Base-by-base conservation (phyloP, 2,329 filamentous ascomycete genomes). In the Dactylellina haptotyla region DNA sequence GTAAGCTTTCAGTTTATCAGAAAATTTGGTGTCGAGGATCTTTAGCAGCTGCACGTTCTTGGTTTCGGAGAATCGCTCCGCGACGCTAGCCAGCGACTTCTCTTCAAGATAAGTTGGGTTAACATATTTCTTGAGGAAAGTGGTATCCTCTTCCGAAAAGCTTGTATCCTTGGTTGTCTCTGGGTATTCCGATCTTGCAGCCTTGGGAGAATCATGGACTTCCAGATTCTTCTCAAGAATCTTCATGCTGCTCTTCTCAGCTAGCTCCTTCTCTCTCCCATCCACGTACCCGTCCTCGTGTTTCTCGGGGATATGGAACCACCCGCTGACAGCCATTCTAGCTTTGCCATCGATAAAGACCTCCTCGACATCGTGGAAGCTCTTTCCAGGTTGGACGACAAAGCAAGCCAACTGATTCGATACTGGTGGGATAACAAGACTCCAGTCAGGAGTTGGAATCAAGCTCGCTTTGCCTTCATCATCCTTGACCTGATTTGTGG, bases 341-440 rank as follows among this genome's bases (percentile, higher is more conserved):
- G 97, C 88, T 51, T 92, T 87, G 16, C 90, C 89, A 69, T 93
- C 87, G 80, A 85, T 87, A 82, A 97, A 98, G 3, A 99, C 95
- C 82, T 99, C 95, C 82, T 98, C 94, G 63, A 99, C 95, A 80
- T 99, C 95, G 82, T 99, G 95, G 82, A 98, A 99, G 81, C 94
- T 98, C 85, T 97, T 89, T n/a, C 95, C 95, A 0, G 95, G 95
- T 83, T 97, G 93, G 4, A 99, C 96, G 16, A 93, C 93, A 81
- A 99, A 99, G 86, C 99, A 99, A 78, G 91, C 95, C 72, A 99
- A 85, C 83, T 99, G 95, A 81, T 98, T 97, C 88, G 94, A 99
- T 0, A 93, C 92, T 0, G 95, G 95, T 0, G 95, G 93, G 71
- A 99, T 97, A 43, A 89, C 87, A 78, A 96, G 90, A 77, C 85